Percentiles rank a stretch among this genome's conserved stretches.
These are phyloP conservation scores for Berberis thunbergii DNA, from an alignment of 164 flowering plant species.

Conservation along the genomic window DNA sequence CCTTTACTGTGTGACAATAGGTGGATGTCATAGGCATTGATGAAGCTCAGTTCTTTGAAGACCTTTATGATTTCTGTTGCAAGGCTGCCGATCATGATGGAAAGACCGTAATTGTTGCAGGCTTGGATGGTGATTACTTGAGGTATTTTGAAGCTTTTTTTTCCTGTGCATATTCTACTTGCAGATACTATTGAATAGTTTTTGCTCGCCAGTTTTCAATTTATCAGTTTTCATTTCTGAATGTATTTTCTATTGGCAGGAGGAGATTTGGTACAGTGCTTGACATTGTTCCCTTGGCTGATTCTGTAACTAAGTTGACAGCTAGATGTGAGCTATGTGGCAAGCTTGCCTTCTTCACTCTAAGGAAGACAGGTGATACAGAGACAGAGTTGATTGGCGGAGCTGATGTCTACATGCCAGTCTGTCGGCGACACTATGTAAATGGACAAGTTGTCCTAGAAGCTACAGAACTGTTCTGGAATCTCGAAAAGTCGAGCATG, in stretches of 20 bases:
- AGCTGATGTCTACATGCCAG: slow-evolving; percentile 90
- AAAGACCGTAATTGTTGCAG: slow-evolving; percentile 73
- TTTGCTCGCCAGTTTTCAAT: not conserved
- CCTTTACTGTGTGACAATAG: slow-evolving; percentile 21
- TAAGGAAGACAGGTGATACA: slow-evolving; percentile 65
- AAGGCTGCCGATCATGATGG: slow-evolving; percentile 84
- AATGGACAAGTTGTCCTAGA: slow-evolving; percentile 46
- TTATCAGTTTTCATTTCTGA: too few species aligned
- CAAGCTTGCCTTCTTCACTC: slow-evolving; percentile 66
- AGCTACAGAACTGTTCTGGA: slow-evolving; percentile 35
- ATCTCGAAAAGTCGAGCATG: slow-evolving; percentile 13
- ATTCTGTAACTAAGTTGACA: slow-evolving; percentile 74
- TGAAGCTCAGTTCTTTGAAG: slow-evolving; percentile 92
- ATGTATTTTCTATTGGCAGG: slow-evolving; percentile 28
- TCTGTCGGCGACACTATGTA: slow-evolving; percentile 81
- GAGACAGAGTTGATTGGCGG: slow-evolving; percentile 78
- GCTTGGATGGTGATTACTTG: slow-evolving; percentile 92
- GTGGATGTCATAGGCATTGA: slow-evolving; percentile 95
- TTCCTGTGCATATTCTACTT: not conserved
- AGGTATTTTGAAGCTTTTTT: slow-evolving; percentile 31
- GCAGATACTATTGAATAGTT: not conserved
- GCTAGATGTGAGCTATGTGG: slow-evolving; percentile 91
- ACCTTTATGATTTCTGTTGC: slow-evolving; percentile 85
- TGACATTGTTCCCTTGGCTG: slow-evolving; percentile 82
- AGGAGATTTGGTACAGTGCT: slow-evolving; percentile 88